Conservation (phyloP, 2,329 filamentous ascomycete species). For the Boeremia lycopersici region DNA sequence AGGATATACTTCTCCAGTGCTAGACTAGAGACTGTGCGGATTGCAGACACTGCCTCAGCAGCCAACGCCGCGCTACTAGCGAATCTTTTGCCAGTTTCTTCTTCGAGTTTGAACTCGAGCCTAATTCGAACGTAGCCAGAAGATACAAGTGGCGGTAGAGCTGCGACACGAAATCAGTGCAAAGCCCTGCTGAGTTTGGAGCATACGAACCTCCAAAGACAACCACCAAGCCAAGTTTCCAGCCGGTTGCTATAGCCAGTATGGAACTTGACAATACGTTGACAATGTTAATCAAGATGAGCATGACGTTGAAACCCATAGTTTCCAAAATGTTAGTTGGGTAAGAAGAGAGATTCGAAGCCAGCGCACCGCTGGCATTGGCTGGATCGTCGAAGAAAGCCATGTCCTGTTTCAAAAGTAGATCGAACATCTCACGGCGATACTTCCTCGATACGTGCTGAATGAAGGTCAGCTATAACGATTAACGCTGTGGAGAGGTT, state of each 20-base stretch:
- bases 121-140: conserved; percentile 84
- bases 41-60: conserved; percentile 91
- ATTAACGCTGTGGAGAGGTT: neutral
- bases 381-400: conserved; percentile 88
- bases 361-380: conserved; percentile 87
- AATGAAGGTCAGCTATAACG: neutral
- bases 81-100: conserved; percentile 73
- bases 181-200: neutral
- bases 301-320: conserved; percentile 85
- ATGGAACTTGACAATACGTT: conserved; percentile 77
- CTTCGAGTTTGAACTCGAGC: conserved; percentile 77
- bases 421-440: conserved; percentile 70
- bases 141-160: conserved; percentile 48
- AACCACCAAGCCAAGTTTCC: conserved; percentile 83
- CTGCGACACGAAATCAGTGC: conserved; percentile 8
- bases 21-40: conserved; percentile 89
- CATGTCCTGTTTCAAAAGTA: conserved; percentile 91
- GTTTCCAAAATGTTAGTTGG: conserved; percentile 88
- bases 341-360: conserved; percentile 67
- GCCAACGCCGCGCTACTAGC: conserved; percentile 73
- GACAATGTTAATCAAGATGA: conserved; percentile 78
- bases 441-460: conserved; percentile 39
- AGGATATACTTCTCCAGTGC: conserved; percentile 86
- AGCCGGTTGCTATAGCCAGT: conserved; percentile 76
- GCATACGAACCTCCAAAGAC: conserved; percentile 72